Percentiles rank a stretch among this genome's conserved stretches.
phyloP scores from a whole-genome alignment of 345 rosid species.

The Populus deltoides region DNA sequence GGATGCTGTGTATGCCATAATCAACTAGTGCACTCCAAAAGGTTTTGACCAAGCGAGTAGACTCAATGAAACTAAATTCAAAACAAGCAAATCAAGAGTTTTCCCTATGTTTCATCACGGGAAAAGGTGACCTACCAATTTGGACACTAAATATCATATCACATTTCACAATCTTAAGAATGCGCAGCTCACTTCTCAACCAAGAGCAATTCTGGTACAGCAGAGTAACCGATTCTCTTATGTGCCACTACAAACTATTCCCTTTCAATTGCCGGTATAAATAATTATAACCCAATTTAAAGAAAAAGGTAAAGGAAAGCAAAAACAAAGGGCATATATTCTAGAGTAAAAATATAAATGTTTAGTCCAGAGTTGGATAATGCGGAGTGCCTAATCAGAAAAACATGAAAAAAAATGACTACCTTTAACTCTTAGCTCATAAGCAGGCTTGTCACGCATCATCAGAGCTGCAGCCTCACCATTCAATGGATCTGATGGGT shows the following conservation, averaged over 20 bases:
- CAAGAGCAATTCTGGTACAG: background rate
- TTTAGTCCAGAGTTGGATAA: background rate
- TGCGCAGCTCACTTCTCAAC: background rate
- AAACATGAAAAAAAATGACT: background rate
- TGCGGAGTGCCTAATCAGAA: background rate
- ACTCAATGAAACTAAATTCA: background rate
- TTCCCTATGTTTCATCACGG: background rate
- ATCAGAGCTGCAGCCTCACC: slow-evolving; percentile 94
- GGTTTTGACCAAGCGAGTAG: background rate
- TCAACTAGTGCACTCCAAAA: background rate
- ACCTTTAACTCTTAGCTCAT: slow-evolving; percentile 66
- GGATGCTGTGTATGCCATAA: background rate
- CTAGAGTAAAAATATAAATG: background rate
- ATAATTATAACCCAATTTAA: background rate
- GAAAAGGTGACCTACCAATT: background rate
- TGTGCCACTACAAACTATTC: background rate
- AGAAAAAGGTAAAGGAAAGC: background rate
- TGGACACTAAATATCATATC: background rate
- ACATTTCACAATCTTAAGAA: background rate
- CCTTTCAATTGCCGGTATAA: background rate
- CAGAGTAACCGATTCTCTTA: background rate
- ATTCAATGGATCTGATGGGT: slow-evolving; percentile 90
- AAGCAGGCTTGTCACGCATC: slow-evolving; percentile 45
- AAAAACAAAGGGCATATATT: background rate
- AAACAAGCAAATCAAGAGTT: background rate